Evolutionary conservation across 2,329 filamentous ascomycete species (phyloP).

Genomic region (Talaromyces sp.): DNA sequence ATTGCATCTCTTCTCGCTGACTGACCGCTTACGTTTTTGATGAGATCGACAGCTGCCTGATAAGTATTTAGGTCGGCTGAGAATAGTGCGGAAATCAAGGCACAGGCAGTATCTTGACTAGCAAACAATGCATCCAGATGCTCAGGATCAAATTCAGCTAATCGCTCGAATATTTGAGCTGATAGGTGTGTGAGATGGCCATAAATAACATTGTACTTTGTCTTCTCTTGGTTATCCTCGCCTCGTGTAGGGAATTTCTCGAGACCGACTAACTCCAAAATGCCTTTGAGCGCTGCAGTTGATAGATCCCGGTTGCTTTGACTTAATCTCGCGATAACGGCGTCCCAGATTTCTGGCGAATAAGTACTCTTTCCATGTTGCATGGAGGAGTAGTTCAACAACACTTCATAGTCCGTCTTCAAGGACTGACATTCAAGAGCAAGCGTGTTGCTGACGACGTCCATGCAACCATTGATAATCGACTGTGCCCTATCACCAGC

Average conservation of each 20-base stretch:
- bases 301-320: constrained; percentile 69
- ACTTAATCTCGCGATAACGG: constrained; percentile 66
- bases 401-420: constrained; percentile 63
- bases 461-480: constrained; percentile 55
- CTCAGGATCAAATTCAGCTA: constrained; percentile 70
- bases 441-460: constrained; percentile 65
- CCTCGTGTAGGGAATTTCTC: constrained; percentile 64
- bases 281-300: constrained; percentile 67
- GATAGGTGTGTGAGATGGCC: constrained; percentile 60
- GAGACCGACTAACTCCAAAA: constrained; percentile 67
- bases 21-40: constrained; percentile 77
- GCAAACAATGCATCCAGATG: constrained; percentile 69
- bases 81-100: constrained; percentile 74
- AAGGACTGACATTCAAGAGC: constrained; percentile 69
- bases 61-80: constrained; percentile 77
- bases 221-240: constrained; percentile 51
- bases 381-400: constrained; percentile 59
- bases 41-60: constrained; percentile 73
- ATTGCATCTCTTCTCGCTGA: constrained; percentile 60
- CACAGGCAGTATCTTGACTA: constrained; percentile 64
- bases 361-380: constrained; percentile 66
- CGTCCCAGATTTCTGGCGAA: constrained; percentile 74
- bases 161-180: constrained; percentile 69
- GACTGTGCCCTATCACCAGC: constrained; percentile 29
- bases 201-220: constrained; percentile 75